Base-by-base conservation (phyloP, 148 eudicot species). In the Cornus kousa region DNA sequence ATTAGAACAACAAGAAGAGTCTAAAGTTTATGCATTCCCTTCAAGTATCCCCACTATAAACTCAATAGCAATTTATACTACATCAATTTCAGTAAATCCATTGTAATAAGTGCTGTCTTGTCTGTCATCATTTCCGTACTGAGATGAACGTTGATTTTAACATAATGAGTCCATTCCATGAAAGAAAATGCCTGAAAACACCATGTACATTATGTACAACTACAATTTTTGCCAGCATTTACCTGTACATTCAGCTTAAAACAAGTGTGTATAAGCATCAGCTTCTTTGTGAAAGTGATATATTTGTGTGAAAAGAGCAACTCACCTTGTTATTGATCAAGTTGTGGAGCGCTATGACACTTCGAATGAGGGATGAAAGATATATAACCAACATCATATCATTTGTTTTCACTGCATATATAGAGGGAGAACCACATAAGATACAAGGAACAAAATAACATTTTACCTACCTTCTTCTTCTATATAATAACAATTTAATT, bases 341-440 rank as follows among this genome's bases (percentile, higher is more conserved):
- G 85, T 90, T 90, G 84, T 90, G 93, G 60, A 92, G 96, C 22
- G 94, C 92, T 70, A 92, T 88, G 64, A 88, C 93, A 83, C 93
- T 90, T 72, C 92, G 83, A 80, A 92, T 88, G 35, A 92, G 87
- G 72, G 93, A 92, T 33, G 93, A 92, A 33, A 92, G 84, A 80
- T 90, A 92, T 48, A 92, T 90, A 68, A 90, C 96, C 83, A 92
- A 84, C 96, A 92, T 92, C 96, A 90, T 90, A 80, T 92, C 92
- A 85, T 90, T 92, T 72, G 96, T 92, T 88, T 90, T 90, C 77
- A 92, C 93, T 90, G 90, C 74, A 81, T 57, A 70, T 35, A 69
- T 3, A 69, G 9, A 19, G 48, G 48, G 31, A 77, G 20, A 43
- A 7, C 23, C 23, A 17, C 23, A 13, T 4, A 5, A 62, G 7